Percentiles rank a stretch among this genome's conserved stretches.
Conservation (phyloP, 2,329 filamentous ascomycete genomes). For the Colletotrichum tabaci region DNA sequence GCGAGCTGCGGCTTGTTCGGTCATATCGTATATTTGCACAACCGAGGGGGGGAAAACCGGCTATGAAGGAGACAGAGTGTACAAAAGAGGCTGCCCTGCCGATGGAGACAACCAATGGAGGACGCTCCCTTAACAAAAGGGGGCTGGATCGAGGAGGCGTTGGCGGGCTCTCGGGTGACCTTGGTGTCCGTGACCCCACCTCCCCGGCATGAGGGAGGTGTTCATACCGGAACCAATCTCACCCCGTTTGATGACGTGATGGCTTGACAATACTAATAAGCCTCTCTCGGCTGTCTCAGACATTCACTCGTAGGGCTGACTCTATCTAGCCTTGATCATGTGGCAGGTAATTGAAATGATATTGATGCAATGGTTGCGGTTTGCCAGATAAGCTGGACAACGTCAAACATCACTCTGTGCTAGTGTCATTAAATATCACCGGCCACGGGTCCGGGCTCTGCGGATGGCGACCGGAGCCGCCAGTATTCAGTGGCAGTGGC, state of each 20-base stretch:
- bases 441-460: no score
- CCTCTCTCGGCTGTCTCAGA: neutral
- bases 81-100: neutral
- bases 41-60: neutral
- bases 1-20: neutral
- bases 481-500: no score
- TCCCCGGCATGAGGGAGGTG: neutral
- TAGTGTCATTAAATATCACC: no score
- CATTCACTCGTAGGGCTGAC: neutral
- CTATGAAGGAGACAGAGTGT: neutral
- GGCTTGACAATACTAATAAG: neutral
- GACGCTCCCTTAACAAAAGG: neutral
- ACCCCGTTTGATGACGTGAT: neutral
- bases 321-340: neutral
- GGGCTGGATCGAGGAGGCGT: slow-evolving; percentile 4
- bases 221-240: neutral
- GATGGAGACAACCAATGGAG: no score
- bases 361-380: neutral
- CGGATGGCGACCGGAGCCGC: no score
- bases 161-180: neutral
- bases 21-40: neutral
- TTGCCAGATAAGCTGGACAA: no score
- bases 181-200: neutral
- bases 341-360: neutral
- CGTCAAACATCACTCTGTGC: no score